Conservation (phyloP, 2,329 filamentous ascomycete species). For the Aschersonia sp. region DNA sequence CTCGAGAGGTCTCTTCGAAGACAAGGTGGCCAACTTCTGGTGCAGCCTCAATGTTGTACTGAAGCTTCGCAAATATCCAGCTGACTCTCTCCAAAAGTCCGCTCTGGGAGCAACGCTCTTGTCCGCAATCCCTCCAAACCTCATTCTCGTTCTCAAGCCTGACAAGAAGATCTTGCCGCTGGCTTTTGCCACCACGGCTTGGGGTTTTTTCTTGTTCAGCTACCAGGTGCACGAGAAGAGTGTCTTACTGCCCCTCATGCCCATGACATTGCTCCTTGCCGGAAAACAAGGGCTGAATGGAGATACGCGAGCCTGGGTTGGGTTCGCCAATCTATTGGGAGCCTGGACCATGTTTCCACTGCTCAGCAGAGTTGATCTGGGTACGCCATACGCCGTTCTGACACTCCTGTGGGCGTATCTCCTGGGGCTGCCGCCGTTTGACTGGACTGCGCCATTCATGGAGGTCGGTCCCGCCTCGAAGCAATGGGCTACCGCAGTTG, state of each 20-base stretch:
- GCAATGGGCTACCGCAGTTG: slow-evolving; percentile 43
- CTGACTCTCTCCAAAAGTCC: slow-evolving; percentile 56
- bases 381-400: slow-evolving; percentile 72
- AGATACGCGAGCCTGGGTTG: slow-evolving; percentile 74
- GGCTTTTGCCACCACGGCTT: slow-evolving; percentile 70
- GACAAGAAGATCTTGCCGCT: slow-evolving; percentile 63
- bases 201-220: slow-evolving; percentile 95
- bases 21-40: slow-evolving; percentile 98
- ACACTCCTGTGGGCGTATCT: slow-evolving; percentile 85
- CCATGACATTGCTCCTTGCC: slow-evolving; percentile 79
- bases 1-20: slow-evolving; percentile 88
- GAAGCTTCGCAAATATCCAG: slow-evolving; percentile 67
- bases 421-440: slow-evolving; percentile 70
- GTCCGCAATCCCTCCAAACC: slow-evolving; percentile 65
- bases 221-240: slow-evolving; percentile 99
- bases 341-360: slow-evolving; percentile 91
- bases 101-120: slow-evolving; percentile 62
- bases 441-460: slow-evolving; percentile 52
- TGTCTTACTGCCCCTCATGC: slow-evolving; percentile 77
- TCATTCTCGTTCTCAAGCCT: slow-evolving; percentile 66
- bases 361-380: slow-evolving; percentile 69
- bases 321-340: slow-evolving; percentile 84
- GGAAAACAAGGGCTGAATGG: slow-evolving; percentile 64
- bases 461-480: slow-evolving; percentile 19
- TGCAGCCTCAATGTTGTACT: slow-evolving; percentile 80